A percentile compares a stretch with the other conserved stretches of the same genome.
These are phyloP conservation scores for Phytophthora niederhauseri DNA, from an alignment of 352 stramenopile species.

Conservation along the genomic window DNA sequence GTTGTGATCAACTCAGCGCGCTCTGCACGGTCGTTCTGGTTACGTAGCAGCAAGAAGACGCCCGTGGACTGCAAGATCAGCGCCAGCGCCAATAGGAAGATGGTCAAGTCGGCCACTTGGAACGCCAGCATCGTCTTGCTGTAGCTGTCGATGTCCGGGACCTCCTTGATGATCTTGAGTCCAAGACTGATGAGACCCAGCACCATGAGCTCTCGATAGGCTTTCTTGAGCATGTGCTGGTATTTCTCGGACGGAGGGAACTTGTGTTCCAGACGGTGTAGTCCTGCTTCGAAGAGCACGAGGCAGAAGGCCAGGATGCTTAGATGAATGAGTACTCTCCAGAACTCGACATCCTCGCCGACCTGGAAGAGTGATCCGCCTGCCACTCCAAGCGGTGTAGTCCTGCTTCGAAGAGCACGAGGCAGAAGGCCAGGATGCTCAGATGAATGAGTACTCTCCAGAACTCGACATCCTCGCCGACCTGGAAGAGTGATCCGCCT, in stretches of 20 bases:
- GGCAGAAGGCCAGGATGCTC: conserved; percentile 48
- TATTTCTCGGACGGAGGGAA: conserved; percentile 61
- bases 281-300: conserved; percentile 46
- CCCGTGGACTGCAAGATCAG: conserved; percentile 51
- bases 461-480: conserved; percentile 67
- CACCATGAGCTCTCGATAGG: conserved; percentile 63
- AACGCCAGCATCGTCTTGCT: conserved; percentile 50
- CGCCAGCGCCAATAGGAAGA: conserved; percentile 54
- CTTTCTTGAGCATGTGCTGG: conserved; percentile 69
- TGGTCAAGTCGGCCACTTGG: conserved; percentile 53
- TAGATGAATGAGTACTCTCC: conserved; percentile 51
- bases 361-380: conserved; percentile 59
- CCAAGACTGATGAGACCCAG: conserved; percentile 54
- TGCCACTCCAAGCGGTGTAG: conserved; percentile 50
- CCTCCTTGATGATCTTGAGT: conserved; percentile 56
- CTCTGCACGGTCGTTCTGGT: conserved; percentile 44
- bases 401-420: conserved; percentile 51
- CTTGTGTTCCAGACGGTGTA: conserved; percentile 55
- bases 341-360: conserved; percentile 65
- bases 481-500: conserved; percentile 56
- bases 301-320: conserved; percentile 54
- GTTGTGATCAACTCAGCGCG: conserved; percentile 47
- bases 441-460: conserved; percentile 54
- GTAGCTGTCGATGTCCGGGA: conserved; percentile 32
- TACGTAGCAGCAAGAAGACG: conserved; percentile 49